A percentile compares a stretch with the other conserved stretches of the same genome.
Conservation (phyloP, 2,329 filamentous ascomycete species). For the Hypoxylon sp. region DNA sequence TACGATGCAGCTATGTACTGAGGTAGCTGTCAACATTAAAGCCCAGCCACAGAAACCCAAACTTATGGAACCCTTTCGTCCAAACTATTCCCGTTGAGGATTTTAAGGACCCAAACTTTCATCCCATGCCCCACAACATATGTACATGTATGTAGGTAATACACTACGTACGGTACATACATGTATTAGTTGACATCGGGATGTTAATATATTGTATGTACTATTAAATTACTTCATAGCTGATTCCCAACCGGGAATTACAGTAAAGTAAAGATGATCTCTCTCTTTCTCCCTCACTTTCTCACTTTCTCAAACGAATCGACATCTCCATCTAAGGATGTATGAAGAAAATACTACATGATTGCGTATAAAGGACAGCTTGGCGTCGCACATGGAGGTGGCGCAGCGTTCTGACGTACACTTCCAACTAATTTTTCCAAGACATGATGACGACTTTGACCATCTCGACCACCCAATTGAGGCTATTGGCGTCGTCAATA, state of each 20-base stretch:
- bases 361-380: neutral
- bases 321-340: neutral
- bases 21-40: too few relatives aligned
- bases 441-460: constrained; percentile 29
- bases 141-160: too few relatives aligned
- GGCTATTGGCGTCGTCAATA: neutral
- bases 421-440: constrained; percentile 25
- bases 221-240: neutral
- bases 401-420: constrained; percentile 6
- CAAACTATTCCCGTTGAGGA: constrained; percentile 25
- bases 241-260: neutral
- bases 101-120: neutral
- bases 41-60: constrained; percentile 12
- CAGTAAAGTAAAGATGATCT: neutral
- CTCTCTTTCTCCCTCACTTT: neutral
- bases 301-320: neutral
- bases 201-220: too few relatives aligned
- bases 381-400: neutral
- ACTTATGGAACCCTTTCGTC: neutral
- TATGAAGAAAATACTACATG: neutral
- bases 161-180: too few relatives aligned
- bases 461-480: constrained; percentile 18
- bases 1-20: too few relatives aligned
- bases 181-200: too few relatives aligned
- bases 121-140: constrained; percentile 5